Evolutionary conservation across 2,329 filamentous ascomycete species (phyloP), one percentile per base, ranked within the genome.

Genomic region (Penicillium sp.): DNA sequence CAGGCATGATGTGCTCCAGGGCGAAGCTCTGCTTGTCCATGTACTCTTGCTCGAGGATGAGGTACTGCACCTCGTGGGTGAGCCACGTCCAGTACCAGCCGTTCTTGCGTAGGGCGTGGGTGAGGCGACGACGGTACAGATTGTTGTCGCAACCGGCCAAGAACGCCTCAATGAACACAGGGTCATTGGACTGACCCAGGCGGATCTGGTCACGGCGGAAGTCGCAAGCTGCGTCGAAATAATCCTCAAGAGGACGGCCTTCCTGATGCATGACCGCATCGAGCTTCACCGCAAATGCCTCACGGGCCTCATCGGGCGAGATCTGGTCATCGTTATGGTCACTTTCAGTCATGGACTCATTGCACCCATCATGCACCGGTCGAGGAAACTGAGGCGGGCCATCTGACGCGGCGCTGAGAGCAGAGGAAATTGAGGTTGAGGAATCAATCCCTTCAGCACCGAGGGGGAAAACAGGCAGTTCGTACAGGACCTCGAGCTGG

Each of bases 131-230:
- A 6, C 61, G 59, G 48, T 62, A 52, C 52, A 66, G 28, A 33
- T 25, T 8, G 64, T 59, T 53, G 51, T 63, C 26, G 26, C 62
- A 52, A 8, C 76, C 76, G 6, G 61, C 60, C 57, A 78, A 65
- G 59, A 79, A 78, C 1, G 63, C 62, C 48, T 69, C 62, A 6
- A 76, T 68, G 35, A 75, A 60, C 7, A 61, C 42, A 1, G 57
- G 48, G 5, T 60, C 58, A 13, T 56, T 45, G 38, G 74, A 70
- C 19, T 63, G 63, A 6, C 61, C 52, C 14, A 62, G 55, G 3
- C 59, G 60, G 2, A 61, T 66, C n/a, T 69, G 56, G 3, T 60
- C 33, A 2, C 55, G 40, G 6, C 70, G 64, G 7, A 72, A 51
- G 4, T 55, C 38, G 22, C 68, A 60, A 5, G 69, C 71, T 11